Evolutionary conservation across 2,329 filamentous ascomycete species (phyloP), one percentile per base, ranked within the genome.

Genomic region (Penicillium sp.): DNA sequence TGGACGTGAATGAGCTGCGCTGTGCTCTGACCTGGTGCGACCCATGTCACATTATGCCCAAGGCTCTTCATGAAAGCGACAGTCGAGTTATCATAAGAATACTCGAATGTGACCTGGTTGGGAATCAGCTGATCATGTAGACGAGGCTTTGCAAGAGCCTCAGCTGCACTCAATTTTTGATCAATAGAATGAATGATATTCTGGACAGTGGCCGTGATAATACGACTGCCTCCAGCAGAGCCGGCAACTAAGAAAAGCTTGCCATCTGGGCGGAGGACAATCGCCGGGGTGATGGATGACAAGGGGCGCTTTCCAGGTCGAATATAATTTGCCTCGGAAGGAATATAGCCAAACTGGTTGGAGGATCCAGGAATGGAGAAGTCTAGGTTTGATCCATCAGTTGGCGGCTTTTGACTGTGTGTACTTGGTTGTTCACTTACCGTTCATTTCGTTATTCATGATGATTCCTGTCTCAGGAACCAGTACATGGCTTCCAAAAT

Each of bases 281-380:
- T 93, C 59, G 92, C 82, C 4, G 93, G 92, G 0, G 90, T 88
- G 68, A 95, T 93, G 65, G 90, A 93, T 1, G 90, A 93, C 4
- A 97, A 81, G 0, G 93, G 92, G 0, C 94, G 87, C 78, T 97
- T 97, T 53, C 87, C 84, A 0, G 92, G 88, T 5, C 88, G 85
- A 75, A 97, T 88, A 75, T 88, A 97, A 82, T 98, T 97, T 49
- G 89, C 85, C 4, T 88, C 86, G 0, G 87, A 89, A 1, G 94
- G 93, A 49, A 89, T 85, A 79, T 92, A 97, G 56, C 92, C 93
- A 74, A 97, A 98, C 28, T 89, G 87, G 75, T 97, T 97, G 61
- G 83, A 84, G 1, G 84, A 80, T 57, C 87, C 87, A 0, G 94
- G 93, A 70, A 96, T 93, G 53, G 89, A 92, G 81, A 97, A 97